Conservation (phyloP, 257 asterid genomes). For the Eucommia ulmoides region DNA sequence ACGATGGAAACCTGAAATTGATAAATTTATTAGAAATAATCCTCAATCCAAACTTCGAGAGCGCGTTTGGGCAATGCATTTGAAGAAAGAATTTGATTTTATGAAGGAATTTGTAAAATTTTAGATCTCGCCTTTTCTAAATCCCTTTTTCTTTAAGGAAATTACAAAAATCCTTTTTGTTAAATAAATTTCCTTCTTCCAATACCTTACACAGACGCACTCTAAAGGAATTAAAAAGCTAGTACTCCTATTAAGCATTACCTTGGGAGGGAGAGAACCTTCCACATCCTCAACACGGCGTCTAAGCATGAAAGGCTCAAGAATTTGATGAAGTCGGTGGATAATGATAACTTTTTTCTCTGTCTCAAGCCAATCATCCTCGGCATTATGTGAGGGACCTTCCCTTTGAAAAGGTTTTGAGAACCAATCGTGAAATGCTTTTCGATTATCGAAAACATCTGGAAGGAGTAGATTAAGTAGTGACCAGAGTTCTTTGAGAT, state of each 20-base stretch:
- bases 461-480: conserved; percentile 92
- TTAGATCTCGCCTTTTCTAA: too few relatives aligned
- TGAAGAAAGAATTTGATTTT: too few relatives aligned
- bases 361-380: conserved; percentile 99
- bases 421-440: conserved; percentile 99
- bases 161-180: too few relatives aligned
- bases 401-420: conserved; percentile 96
- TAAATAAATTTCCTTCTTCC: too few relatives aligned
- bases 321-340: conserved; percentile 95
- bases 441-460: conserved; percentile 91
- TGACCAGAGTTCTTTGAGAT: conserved; percentile 98
- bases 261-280: conserved; percentile 99
- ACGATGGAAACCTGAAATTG: conserved; percentile 82
- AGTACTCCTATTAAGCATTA: conserved; percentile 18
- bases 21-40: conserved; percentile 22
- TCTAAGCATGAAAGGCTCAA: conserved; percentile 99
- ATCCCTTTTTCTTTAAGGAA: too few relatives aligned
- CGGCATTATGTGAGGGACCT: conserved; percentile 65
- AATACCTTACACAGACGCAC: too few relatives aligned
- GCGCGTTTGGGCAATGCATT: too few relatives aligned
- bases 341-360: conserved; percentile 96
- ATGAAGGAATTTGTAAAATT: too few relatives aligned
- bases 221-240: conserved; percentile 5
- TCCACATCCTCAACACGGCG: conserved; percentile 99
- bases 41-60: too few relatives aligned